Conservation (phyloP, 164 flowering plant species). For the Macadamia tetraphylla region DNA sequence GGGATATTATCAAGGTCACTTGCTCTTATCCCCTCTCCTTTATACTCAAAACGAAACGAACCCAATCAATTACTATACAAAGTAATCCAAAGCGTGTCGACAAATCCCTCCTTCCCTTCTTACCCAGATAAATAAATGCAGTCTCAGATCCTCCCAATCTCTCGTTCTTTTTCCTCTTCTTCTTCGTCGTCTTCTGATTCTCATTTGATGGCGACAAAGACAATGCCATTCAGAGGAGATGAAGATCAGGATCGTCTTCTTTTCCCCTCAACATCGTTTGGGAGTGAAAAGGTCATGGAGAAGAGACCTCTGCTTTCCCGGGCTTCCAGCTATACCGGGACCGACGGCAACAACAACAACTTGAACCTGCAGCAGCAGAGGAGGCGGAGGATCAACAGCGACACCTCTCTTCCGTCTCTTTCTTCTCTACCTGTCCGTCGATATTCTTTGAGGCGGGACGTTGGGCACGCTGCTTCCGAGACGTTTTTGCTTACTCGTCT, state of each 20-base stretch:
- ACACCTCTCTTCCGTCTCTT: conserved; percentile 23
- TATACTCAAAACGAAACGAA: no score
- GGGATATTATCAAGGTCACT: no score
- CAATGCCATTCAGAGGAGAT: conserved; percentile 17
- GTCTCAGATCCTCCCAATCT: conserved; percentile 3
- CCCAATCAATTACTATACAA: no score
- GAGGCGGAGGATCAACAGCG: conserved; percentile 43
- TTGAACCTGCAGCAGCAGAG: conserved; percentile 23
- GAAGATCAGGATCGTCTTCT: conserved; percentile 19
- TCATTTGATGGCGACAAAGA: neutral
- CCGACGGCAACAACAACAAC: neutral
- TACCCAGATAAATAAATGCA: conserved; percentile 5
- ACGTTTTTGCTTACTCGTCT: conserved; percentile 56
- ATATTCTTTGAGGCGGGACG: conserved; percentile 38
- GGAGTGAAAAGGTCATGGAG: conserved; percentile 16
- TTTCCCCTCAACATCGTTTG: conserved; percentile 18
- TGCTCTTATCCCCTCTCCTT: no score
- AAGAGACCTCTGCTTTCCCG: conserved; percentile 33
- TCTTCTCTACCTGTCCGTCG: conserved; percentile 14
- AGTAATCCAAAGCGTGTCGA: no score
- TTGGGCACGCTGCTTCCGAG: conserved; percentile 59
- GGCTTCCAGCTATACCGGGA: conserved; percentile 20
- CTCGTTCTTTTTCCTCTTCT: conserved; percentile 2
- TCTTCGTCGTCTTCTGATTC: neutral
- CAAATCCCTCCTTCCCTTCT: no score